These are phyloP conservation scores for Grosmannia serpens DNA, from an alignment of 2,329 filamentous ascomycete genomes.

Conservation along the genomic window DNA sequence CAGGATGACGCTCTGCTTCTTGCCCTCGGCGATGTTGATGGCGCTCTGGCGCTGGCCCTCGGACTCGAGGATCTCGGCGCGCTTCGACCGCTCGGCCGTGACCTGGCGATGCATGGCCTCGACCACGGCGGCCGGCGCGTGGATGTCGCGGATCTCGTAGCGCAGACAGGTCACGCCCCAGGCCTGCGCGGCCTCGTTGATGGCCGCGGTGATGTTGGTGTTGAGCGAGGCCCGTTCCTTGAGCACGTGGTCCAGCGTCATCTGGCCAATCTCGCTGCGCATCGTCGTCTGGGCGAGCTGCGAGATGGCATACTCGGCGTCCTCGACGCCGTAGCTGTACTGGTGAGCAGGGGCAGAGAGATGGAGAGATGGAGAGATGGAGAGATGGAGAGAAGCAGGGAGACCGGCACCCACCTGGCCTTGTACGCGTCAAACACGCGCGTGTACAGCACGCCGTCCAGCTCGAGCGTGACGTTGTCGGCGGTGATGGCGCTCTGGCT, in stretches of 20 bases:
- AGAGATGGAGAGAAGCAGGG: neutral
- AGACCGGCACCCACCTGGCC: slow-evolving; percentile 55
- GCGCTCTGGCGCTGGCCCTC: slow-evolving; percentile 95
- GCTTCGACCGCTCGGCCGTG: slow-evolving; percentile 92
- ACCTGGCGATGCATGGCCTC: slow-evolving; percentile 98
- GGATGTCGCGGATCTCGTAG: slow-evolving; percentile 97
- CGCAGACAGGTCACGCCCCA: slow-evolving; percentile 95
- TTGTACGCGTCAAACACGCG: slow-evolving; percentile 97
- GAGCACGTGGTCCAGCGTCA: slow-evolving; percentile 91
- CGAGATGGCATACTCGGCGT: slow-evolving; percentile 96
- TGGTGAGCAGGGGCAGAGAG: neutral
- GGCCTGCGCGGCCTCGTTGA: slow-evolving; percentile 93
- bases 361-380: neutral
- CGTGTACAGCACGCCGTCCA: slow-evolving; percentile 93
- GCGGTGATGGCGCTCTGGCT: slow-evolving; percentile 96
- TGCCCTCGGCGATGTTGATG: slow-evolving; percentile 97
- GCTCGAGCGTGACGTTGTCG: slow-evolving; percentile 93
- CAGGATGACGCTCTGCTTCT: slow-evolving; percentile 93
- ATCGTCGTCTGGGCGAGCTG: slow-evolving; percentile 98
- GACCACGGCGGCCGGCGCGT: slow-evolving; percentile 85
- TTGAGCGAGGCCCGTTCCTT: slow-evolving; percentile 96
- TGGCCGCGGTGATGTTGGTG: slow-evolving; percentile 95
- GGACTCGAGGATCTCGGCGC: slow-evolving; percentile 92
- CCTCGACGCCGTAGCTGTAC: slow-evolving; percentile 85
- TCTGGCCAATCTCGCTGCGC: slow-evolving; percentile 94